Percentiles rank a stretch among this genome's conserved stretches.
Conservation (phyloP, 164 flowering plant genomes). For the Sedum album region DNA sequence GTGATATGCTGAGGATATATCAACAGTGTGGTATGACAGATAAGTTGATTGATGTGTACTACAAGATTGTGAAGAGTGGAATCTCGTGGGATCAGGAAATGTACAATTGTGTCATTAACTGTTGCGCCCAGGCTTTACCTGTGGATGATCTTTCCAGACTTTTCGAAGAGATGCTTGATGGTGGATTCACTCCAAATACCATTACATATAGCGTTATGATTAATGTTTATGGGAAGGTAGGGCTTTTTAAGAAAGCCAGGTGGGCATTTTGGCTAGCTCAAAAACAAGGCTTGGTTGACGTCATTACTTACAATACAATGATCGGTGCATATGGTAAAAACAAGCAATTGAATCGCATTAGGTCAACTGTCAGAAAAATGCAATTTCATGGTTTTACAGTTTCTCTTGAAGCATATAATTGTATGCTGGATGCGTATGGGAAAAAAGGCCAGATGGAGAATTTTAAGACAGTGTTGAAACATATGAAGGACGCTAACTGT, state of each 20-base stretch:
- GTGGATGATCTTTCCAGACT: constrained; percentile 77
- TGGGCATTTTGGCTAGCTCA: constrained; percentile 57
- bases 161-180: constrained; percentile 68
- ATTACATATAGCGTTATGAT: constrained; percentile 76
- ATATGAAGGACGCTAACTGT: constrained; percentile 53
- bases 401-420: constrained; percentile 85
- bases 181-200: constrained; percentile 54
- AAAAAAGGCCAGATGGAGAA: constrained; percentile 63
- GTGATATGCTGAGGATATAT: constrained; percentile 86
- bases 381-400: constrained; percentile 69
- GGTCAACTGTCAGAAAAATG: constrained; percentile 48
- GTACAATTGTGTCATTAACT: constrained; percentile 86
- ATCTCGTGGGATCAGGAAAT: constrained; percentile 71
- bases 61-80: constrained; percentile 50
- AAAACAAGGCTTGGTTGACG: constrained; percentile 52
- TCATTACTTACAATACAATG: constrained; percentile 78
- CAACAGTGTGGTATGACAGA: constrained; percentile 55
- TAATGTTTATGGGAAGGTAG: constrained; percentile 64
- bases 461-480: constrained; percentile 46
- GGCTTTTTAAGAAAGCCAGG: constrained; percentile 60
- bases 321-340: constrained; percentile 76
- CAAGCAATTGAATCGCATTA: constrained; percentile 57
- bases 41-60: constrained; percentile 51
- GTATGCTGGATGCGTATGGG: constrained; percentile 88
- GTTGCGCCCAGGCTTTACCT: constrained; percentile 85